Base-by-base conservation (phyloP, 306 rosid genomes). In the Heteromeles arbutifolia region DNA sequence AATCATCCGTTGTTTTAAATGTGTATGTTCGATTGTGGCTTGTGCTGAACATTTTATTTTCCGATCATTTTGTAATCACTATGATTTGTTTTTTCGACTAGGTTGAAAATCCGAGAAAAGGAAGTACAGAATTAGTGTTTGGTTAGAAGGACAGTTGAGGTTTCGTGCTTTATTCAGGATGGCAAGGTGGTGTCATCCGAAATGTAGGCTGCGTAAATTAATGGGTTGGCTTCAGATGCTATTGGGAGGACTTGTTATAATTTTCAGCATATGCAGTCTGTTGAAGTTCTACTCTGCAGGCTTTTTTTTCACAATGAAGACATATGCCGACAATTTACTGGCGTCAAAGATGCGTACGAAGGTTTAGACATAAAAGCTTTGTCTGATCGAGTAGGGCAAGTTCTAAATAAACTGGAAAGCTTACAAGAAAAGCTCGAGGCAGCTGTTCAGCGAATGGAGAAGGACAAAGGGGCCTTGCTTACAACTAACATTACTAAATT, bases 341-440 rank as follows among this genome's bases (percentile, higher is more conserved):
- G 76, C 6, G 44, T 74, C 21, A 88, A 77, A 45, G 81, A 87
- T 37, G 84, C 37, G 32, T 74, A 75, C 71, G 85, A 76, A 72
- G 91, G 84, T 10, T 90, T 92, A 43, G 99, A 92, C 48, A 78
- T 81, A 57, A 82, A 80, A 74, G 88, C 93, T 26, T 61, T 92
- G 21, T 83, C 90, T 6, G 87, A 85, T 34, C 83, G 96, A 75
- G 81, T 90, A 9, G 83, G 67, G 57, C 91, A 96, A 84, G 98
- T 96, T 13, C 71, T 92, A 21, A 78, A 78, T 18, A 85, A 52
- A 79, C 65, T 96, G 78, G 92, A 96, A 74, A 43, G 61, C 59
- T 85, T 96, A 72, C 93, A 96, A 69, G 84, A 66, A 26, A 96
- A 89, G 88, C 97, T 96, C 13, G 92, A 92, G 78, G 78, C 79